These are phyloP conservation scores for Hortaea werneckii DNA, from an alignment of 2,329 filamentous ascomycete genomes.

Conservation along the genomic window DNA sequence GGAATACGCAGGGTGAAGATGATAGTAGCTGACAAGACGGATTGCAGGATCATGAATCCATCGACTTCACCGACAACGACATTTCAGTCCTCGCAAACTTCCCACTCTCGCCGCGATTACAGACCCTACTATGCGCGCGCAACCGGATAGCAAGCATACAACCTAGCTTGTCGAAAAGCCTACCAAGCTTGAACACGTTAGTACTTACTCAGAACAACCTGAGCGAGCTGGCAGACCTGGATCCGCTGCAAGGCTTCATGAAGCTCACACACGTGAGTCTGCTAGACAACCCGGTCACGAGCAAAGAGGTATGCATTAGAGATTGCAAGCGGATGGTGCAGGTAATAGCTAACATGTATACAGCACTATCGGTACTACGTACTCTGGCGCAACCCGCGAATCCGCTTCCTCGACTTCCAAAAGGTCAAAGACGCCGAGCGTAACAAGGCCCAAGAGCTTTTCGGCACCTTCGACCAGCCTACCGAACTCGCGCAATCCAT, in stretches of 20 bases:
- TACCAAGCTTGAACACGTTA: conserved; percentile 74
- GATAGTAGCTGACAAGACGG: neutral
- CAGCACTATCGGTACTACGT: conserved; percentile 90
- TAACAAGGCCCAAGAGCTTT: conserved; percentile 64
- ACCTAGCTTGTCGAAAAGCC: conserved; percentile 57
- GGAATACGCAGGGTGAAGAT: conserved; percentile 31
- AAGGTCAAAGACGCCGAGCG: conserved; percentile 87
- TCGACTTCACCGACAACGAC: conserved; percentile 98
- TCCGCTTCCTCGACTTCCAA: conserved; percentile 84
- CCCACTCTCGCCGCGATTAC: conserved; percentile 78
- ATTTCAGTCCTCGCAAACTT: conserved; percentile 85
- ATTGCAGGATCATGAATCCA: conserved; percentile 76
- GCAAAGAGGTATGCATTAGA: conserved; percentile 67
- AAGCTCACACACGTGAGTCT: conserved; percentile 71
- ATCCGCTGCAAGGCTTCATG: conserved; percentile 60
- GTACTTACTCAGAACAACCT: conserved; percentile 78
- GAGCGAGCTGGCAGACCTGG: conserved; percentile 74
- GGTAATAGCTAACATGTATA: neutral
- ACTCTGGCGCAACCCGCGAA: conserved; percentile 71
- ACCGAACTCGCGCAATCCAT: conserved; percentile 76
- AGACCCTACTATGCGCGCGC: conserved; percentile 76
- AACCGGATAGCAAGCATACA: conserved; percentile 83
- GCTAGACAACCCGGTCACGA: conserved; percentile 78
- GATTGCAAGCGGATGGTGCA: neutral
- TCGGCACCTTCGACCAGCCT: conserved; percentile 64